A percentile compares a stretch with the other conserved stretches of the same genome.
Evolutionary conservation across 805 yeast species (phyloP).

Genomic region (Candida multigemmis): DNA sequence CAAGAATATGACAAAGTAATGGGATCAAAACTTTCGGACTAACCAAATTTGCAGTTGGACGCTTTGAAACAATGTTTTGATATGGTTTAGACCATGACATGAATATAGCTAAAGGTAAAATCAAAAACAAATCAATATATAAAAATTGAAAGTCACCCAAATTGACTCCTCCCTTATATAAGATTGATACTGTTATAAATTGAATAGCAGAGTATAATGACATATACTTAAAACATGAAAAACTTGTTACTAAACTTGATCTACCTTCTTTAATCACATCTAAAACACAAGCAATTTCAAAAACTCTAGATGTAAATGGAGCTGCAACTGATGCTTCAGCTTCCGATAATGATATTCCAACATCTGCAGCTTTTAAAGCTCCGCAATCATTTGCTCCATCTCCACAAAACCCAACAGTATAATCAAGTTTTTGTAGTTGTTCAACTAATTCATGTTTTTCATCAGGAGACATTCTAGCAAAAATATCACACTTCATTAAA

Average conservation of each 20-base stretch:
- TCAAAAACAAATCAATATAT: conserved; percentile 84
- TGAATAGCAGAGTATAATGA: conserved; percentile 95
- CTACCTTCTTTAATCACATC: conserved; percentile 92
- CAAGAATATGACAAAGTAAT: conserved; percentile 63
- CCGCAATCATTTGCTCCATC: conserved; percentile 99
- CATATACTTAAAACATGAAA: conserved; percentile 97
- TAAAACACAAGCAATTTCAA: conserved; percentile 88
- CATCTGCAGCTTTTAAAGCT: conserved; percentile 95
- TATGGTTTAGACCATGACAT: conserved; percentile 96
- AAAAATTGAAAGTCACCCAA: conserved; percentile 95
- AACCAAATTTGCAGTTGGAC: conserved; percentile 92
- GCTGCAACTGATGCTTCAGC: conserved; percentile 99
- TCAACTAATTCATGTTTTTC: conserved; percentile 95
- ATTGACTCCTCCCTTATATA: conserved; percentile 84
- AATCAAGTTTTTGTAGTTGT: conserved; percentile 73
- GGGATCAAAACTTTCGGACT: conserved; percentile 84
- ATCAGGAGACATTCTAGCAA: conserved; percentile 98
- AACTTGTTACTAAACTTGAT: conserved; percentile 88
- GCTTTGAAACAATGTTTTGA: conserved; percentile 46
- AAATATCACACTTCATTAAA: conserved; percentile 65
- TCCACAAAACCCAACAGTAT: conserved; percentile 95
- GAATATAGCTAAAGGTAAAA: conserved; percentile 89
- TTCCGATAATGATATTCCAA: conserved; percentile 90
- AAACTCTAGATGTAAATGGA: conserved; percentile 85
- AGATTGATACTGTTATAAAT: conserved; percentile 74